Conservation (phyloP, 805 yeast genomes). For the Sporopachydermia quercuum region DNA sequence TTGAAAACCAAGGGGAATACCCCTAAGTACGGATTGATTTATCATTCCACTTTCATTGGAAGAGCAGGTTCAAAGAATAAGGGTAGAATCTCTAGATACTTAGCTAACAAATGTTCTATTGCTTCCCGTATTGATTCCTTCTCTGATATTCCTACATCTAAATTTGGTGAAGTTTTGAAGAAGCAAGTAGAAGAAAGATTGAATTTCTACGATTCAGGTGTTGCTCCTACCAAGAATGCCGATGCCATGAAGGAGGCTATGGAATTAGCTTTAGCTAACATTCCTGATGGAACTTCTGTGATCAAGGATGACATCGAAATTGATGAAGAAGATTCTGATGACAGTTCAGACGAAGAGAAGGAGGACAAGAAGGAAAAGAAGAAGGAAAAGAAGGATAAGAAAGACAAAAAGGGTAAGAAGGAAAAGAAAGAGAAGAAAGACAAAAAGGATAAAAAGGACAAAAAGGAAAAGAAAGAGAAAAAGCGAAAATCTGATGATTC, state of each 20-base stretch:
- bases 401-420: constrained; percentile 17
- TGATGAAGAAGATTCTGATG: constrained; percentile 19
- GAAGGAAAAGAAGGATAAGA: constrained; percentile 16
- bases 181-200: constrained; percentile 97
- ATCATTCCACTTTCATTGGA: constrained; percentile 90
- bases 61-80: constrained; percentile 91
- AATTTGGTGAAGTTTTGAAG: constrained; percentile 81
- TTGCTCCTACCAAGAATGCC: constrained; percentile 89
- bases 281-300: constrained; percentile 13
- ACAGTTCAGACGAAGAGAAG: constrained; percentile 16
- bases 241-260: constrained; percentile 91
- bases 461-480: background rate
- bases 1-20: constrained; percentile 93
- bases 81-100: constrained; percentile 96
- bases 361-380: constrained; percentile 18
- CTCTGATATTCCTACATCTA: constrained; percentile 84
- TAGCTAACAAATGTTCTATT: constrained; percentile 98
- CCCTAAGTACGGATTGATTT: constrained; percentile 89
- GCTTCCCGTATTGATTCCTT: constrained; percentile 98
- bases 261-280: constrained; percentile 34
- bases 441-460: background rate
- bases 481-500: background rate
- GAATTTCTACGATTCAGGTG: constrained; percentile 90
- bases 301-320: constrained; percentile 32
- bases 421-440: constrained; percentile 9